Percentiles rank a stretch among this genome's conserved stretches.
These are phyloP conservation scores for Acer saccharum DNA, from an alignment of 345 rosid genomes.

Conservation along the genomic window DNA sequence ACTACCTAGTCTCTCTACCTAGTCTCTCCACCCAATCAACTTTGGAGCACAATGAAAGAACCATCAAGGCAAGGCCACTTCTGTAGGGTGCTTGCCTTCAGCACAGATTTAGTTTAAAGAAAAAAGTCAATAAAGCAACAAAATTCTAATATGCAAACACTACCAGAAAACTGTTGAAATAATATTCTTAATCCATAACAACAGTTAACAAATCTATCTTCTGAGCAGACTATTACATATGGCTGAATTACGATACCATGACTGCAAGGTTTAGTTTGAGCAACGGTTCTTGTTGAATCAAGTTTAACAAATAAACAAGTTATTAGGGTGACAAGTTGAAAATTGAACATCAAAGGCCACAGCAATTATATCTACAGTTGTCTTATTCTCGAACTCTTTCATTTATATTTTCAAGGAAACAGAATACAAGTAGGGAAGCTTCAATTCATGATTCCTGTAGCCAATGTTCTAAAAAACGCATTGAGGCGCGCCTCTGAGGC, in stretches of 20 bases:
- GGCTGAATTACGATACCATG: not conserved
- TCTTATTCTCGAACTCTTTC: not conserved
- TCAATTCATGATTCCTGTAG: not conserved
- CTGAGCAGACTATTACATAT: not conserved
- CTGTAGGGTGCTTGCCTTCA: too few species aligned
- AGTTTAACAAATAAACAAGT: not conserved
- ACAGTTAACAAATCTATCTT: not conserved
- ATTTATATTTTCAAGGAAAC: not conserved
- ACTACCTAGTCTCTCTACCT: not conserved
- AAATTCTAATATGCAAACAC: not conserved
- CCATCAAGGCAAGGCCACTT: too few species aligned
- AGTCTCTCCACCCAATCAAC: not conserved
- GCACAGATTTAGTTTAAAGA: not conserved
- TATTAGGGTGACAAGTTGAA: not conserved
- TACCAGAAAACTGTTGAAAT: not conserved
- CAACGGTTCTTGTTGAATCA: not conserved
- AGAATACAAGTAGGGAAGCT: not conserved
- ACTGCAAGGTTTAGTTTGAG: not conserved
- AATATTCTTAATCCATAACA: constrained; percentile 1
- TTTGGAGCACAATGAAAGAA: not conserved
- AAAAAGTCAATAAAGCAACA: not conserved
- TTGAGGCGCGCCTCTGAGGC: too few species aligned
- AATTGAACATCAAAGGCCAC: not conserved
- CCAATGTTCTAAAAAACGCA: too few species aligned
- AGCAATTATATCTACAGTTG: not conserved